Evolutionary conservation across 176 grass and related monocot genomes (phyloP), one percentile per base, ranked within the genome.

Genomic region (Rhynchospora breviuscula): DNA sequence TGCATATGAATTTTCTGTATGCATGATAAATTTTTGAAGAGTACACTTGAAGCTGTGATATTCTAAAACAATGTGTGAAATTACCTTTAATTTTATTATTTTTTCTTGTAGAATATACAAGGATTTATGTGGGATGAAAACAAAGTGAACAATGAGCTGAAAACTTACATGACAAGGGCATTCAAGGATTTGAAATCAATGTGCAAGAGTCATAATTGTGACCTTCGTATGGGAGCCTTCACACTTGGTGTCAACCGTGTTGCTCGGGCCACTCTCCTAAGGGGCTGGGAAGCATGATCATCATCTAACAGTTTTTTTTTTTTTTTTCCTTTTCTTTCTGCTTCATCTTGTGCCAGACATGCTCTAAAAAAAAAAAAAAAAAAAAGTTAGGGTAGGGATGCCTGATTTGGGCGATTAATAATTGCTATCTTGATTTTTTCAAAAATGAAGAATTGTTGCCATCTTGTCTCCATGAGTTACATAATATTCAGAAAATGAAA

Each of bases 71-170:
- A 45, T 19, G n/a, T 71, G 67, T 47, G 67, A 71, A 69, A 45
- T 71, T 71, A 0, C 40, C 18, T 46, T 46, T 2, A 5, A 69
- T n/a, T 44, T 71, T 47, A 21, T 47, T 61, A 14, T 52, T 31
- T 62, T 40, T 21, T 31, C 15, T 81, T 88, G 57, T 88, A 97
- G 91, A 97, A 97, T 88, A 97, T 97, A 40, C 94, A 97, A 86
- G 94, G 94, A 52, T 97, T 97, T 86, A 94, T 97, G 94, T 97
- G 94, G 94, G 91, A 92, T 51, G 94, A 97, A 83, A 87, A 94
- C 75, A 94, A 97, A 88, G 91, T 97, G 81, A 97, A 97, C 76
- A 43, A 40, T n/a, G 91, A 97, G 83, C 90, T 97, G 15, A 89
- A 62, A 89, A 94, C 87, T 35, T 97, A 97, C 88, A 94, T 97